Base-by-base conservation (phyloP, 1,139 yeast genomes). In the Lodderomyces beijingensis region DNA sequence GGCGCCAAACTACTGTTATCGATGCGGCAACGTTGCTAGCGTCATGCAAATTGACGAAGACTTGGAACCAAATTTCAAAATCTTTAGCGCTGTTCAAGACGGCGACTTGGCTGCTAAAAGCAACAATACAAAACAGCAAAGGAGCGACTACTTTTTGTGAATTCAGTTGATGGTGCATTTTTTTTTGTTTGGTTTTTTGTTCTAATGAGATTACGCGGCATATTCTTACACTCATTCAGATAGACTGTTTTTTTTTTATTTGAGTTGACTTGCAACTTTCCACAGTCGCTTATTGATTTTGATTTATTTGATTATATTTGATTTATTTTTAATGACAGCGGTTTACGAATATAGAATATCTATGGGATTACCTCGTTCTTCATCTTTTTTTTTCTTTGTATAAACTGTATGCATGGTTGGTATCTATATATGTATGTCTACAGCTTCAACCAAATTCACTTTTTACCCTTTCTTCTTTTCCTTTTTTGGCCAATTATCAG, bases 1-100 rank as follows among this genome's bases (percentile, higher is more conserved):
- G 17, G 97, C 97, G 8, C 98, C 98, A 27, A 91, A 91, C 57
- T 91, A 91, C 62, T 91, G 98, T 62, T 91, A 91, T 57, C 72
- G 98, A 50, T 91, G 98, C 62, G 98, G 98, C 35, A 91, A 91
- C 56, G 96, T 91, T 34, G 98, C 98, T 28, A 84, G 95, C 67
- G 96, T 91, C 16, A 91, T 91, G 97, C 86, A 87, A 57, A 84
- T 91, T 38, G 95, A 83, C 47, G 95, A 86, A 43, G 81, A 81
- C 47, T 65, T 85, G 46, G 83, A 79, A 42, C 96, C 96, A 9
- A 83, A 86, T 53, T 91, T 91, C 61, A 86, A 87, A 55, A 91
- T 91, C 26, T 91, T 91, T 59, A 82, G 88, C 50, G 97, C 97
- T 10, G 98, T 91, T 32, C 95, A 94, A 41, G 97, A 88, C 55